These are phyloP conservation scores for Monosporascus sp. DNA, from an alignment of 2,329 filamentous ascomycete genomes.

Conservation along the genomic window DNA sequence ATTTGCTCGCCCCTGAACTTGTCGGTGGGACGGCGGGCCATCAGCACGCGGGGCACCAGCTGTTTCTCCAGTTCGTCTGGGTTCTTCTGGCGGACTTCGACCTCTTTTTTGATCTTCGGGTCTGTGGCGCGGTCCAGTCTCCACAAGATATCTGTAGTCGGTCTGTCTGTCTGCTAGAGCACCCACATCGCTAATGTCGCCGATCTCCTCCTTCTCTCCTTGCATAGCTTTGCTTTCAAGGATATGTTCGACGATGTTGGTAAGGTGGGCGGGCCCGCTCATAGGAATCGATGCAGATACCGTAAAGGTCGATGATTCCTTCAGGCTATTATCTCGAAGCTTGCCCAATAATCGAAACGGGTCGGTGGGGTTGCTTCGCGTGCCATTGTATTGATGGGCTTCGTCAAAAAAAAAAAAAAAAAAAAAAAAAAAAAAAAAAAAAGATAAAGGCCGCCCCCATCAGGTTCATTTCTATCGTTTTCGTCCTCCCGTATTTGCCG, in stretches of 20 bases:
- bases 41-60: not conserved
- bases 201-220: not conserved
- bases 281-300: slow-evolving; percentile 3
- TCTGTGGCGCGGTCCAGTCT: not conserved
- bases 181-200: not conserved
- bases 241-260: not conserved
- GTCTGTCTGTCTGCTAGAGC: not conserved
- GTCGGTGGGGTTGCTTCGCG: not conserved
- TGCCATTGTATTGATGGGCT: slow-evolving; percentile 4
- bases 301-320: slow-evolving; percentile 1
- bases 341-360: slow-evolving; percentile 1
- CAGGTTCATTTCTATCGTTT: too few relatives aligned
- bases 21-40: not conserved
- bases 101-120: not conserved
- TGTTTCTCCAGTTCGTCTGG: not conserved
- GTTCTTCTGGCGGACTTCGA: not conserved
- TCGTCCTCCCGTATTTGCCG: not conserved
- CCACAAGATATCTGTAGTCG: not conserved
- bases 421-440: too few relatives aligned
- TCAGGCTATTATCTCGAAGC: slow-evolving; percentile 1
- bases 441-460: too few relatives aligned
- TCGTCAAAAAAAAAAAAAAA: too few relatives aligned
- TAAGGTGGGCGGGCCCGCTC: not conserved
- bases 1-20: slow-evolving; percentile 1
- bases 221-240: not conserved